Evolutionary conservation across 306 rosid species (phyloP).

Genomic region (Ceratonia siliqua): DNA sequence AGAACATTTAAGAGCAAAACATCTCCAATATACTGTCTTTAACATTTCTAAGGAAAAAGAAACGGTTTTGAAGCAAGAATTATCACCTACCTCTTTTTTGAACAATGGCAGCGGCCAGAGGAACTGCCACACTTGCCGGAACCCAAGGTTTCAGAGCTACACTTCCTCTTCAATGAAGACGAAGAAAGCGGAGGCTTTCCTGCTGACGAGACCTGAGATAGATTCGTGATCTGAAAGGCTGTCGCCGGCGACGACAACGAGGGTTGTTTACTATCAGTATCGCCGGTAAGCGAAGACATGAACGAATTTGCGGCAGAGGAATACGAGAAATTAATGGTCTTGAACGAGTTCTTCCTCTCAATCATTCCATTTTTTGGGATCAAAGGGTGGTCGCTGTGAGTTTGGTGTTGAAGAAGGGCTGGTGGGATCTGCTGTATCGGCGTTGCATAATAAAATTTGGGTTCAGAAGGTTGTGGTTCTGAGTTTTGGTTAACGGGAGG

Average conservation of each 20-base stretch:
- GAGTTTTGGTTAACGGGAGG: slow-evolving; percentile 6
- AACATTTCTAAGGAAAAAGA: neutral
- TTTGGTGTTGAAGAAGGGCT: neutral
- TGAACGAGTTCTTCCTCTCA: slow-evolving; percentile 53
- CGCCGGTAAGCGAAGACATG: slow-evolving; percentile 73
- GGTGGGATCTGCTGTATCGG: slow-evolving; percentile 90
- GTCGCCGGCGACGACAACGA: slow-evolving; percentile 59
- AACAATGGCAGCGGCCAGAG: slow-evolving; percentile 75
- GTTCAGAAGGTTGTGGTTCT: neutral
- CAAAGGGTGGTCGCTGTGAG: slow-evolving; percentile 2
- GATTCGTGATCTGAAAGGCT: slow-evolving; percentile 62
- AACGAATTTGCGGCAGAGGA: slow-evolving; percentile 56
- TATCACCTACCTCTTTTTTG: slow-evolving; percentile 68
- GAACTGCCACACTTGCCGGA: slow-evolving; percentile 73
- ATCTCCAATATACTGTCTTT: neutral
- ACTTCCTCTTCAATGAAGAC: slow-evolving; percentile 74
- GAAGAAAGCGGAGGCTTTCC: slow-evolving; percentile 78
- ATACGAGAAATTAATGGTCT: slow-evolving; percentile 65
- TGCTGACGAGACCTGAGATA: slow-evolving; percentile 59
- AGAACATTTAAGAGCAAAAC: neutral
- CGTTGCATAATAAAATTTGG: slow-evolving; percentile 49
- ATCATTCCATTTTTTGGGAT: slow-evolving; percentile 21
- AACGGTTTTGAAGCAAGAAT: neutral
- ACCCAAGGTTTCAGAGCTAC: slow-evolving; percentile 67
- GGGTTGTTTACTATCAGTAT: slow-evolving; percentile 53